These are phyloP conservation scores for Solanum aculeatissimum DNA, from an alignment of 305 asterid species.

Conservation along the genomic window DNA sequence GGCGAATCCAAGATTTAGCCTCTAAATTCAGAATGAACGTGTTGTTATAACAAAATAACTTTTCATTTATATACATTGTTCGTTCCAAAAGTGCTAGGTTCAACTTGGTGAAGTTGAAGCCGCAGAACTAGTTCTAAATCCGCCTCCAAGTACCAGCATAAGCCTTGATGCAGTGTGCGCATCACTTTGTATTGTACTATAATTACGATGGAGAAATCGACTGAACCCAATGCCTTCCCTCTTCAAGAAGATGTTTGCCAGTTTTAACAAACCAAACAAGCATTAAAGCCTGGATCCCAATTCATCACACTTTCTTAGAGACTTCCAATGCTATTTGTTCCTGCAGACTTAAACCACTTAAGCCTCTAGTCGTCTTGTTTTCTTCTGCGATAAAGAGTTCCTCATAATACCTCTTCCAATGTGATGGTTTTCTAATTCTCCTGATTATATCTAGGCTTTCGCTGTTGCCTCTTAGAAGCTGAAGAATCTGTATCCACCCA, in stretches of 20 bases:
- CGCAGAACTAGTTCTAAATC: background rate
- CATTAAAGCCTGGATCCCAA: background rate
- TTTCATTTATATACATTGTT: background rate
- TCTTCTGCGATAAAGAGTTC: slow-evolving; percentile 69
- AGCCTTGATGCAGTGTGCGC: background rate
- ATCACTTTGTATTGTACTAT: background rate
- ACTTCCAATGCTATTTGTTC: slow-evolving; percentile 20
- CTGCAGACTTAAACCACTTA: slow-evolving; percentile 15
- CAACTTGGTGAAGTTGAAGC: background rate
- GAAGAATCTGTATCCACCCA: slow-evolving; percentile 33
- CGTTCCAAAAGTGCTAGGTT: background rate
- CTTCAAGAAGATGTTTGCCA: background rate
- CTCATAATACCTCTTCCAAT: slow-evolving; percentile 77
- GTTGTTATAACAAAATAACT: background rate
- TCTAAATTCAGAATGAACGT: background rate
- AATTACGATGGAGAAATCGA: background rate
- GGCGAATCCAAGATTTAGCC: background rate
- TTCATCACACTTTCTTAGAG: slow-evolving; percentile 3
- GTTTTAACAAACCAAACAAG: background rate
- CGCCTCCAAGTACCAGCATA: background rate
- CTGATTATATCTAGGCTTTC: slow-evolving; percentile 67
- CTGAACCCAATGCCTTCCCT: background rate
- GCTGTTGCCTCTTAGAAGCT: slow-evolving; percentile 69
- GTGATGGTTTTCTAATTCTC: slow-evolving; percentile 56
- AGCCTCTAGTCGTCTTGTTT: slow-evolving; percentile 15